Conservation (phyloP, 2,329 filamentous ascomycete genomes). For the Fusarium compactum region DNA sequence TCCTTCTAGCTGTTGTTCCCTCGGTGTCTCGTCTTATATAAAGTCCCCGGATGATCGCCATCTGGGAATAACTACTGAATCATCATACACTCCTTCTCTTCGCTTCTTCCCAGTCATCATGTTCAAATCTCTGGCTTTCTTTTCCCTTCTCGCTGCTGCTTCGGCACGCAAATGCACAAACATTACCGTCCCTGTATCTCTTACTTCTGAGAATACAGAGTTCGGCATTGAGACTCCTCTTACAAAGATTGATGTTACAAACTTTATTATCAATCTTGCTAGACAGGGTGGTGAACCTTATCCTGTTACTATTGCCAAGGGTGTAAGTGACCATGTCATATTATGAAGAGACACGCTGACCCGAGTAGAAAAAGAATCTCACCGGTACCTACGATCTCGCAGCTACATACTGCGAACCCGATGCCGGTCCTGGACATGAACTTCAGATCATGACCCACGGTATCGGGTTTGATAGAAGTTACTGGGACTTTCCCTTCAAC, state of each 20-base stretch:
- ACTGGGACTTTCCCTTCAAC: slow-evolving; percentile 71
- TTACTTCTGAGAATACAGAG: slow-evolving; percentile 65
- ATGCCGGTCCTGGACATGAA: slow-evolving; percentile 54
- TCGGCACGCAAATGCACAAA: slow-evolving; percentile 59
- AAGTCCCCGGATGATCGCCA: slow-evolving; percentile 17
- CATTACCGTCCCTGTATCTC: slow-evolving; percentile 66
- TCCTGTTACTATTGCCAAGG: slow-evolving; percentile 58
- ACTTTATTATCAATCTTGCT: slow-evolving; percentile 65
- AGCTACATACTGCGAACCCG: slow-evolving; percentile 71
- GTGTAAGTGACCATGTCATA: slow-evolving; percentile 49
- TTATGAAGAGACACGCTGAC: neutral
- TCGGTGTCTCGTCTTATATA: slow-evolving; percentile 38
- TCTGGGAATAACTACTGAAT: neutral
- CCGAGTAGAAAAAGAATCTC: slow-evolving; percentile 60
- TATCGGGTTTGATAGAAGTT: slow-evolving; percentile 59
- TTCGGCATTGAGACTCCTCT: slow-evolving; percentile 63
- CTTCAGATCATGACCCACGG: slow-evolving; percentile 59
- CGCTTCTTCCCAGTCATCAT: slow-evolving; percentile 32
- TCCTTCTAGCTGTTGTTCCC: neutral
- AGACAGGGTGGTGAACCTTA: slow-evolving; percentile 62
- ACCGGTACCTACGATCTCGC: slow-evolving; percentile 68
- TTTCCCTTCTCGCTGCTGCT: slow-evolving; percentile 45
- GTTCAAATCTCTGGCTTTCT: slow-evolving; percentile 39
- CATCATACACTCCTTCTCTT: neutral
- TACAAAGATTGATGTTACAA: slow-evolving; percentile 68